phyloP scores from a whole-genome alignment of 768 basidiomycete genomes.

The Floccularia luteovirens region DNA sequence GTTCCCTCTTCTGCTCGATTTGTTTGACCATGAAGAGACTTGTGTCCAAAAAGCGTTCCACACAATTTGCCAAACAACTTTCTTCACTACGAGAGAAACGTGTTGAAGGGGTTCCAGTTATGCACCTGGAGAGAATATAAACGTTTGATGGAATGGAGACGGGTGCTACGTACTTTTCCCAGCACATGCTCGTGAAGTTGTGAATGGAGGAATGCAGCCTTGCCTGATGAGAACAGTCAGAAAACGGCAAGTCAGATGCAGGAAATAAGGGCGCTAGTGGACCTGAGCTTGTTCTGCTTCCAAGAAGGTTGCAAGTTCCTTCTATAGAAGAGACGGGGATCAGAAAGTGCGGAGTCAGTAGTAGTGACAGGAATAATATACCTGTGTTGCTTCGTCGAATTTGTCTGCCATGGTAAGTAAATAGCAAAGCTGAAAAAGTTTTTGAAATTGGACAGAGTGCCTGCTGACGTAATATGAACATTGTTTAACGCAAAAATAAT shows the following conservation, averaged over 20 bases:
- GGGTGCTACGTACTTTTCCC: slow-evolving; percentile 74
- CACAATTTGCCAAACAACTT: slow-evolving; percentile 81
- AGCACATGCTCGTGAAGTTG: slow-evolving; percentile 76
- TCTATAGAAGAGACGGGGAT: slow-evolving; percentile 35
- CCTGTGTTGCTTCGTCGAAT: slow-evolving; percentile 78
- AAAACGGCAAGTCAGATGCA: neutral
- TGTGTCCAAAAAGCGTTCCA: slow-evolving; percentile 86
- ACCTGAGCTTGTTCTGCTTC: slow-evolving; percentile 81
- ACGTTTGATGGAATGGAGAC: slow-evolving; percentile 3
- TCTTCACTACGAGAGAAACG: slow-evolving; percentile 77
- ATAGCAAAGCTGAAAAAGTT: neutral
- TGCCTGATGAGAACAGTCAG: slow-evolving; percentile 21
- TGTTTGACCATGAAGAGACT: slow-evolving; percentile 75
- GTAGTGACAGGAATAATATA: slow-evolving; percentile 16
- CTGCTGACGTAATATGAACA: slow-evolving; percentile 5
- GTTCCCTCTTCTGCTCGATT: slow-evolving; percentile 38
- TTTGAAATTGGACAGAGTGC: neutral
- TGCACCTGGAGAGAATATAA: slow-evolving; percentile 45
- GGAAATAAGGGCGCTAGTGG: slow-evolving; percentile 13
- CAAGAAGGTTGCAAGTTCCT: slow-evolving; percentile 74
- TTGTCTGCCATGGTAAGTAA: slow-evolving; percentile 38
- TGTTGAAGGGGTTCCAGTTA: slow-evolving; percentile 71
- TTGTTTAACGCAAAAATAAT: too few species aligned
- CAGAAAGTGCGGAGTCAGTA: neutral
- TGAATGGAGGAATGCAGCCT: slow-evolving; percentile 64